Evolutionary conservation across 2,329 filamentous ascomycete species (phyloP), one percentile per base, ranked within the genome.

Genomic region (Hawksworthiomyces lignivorus): DNA sequence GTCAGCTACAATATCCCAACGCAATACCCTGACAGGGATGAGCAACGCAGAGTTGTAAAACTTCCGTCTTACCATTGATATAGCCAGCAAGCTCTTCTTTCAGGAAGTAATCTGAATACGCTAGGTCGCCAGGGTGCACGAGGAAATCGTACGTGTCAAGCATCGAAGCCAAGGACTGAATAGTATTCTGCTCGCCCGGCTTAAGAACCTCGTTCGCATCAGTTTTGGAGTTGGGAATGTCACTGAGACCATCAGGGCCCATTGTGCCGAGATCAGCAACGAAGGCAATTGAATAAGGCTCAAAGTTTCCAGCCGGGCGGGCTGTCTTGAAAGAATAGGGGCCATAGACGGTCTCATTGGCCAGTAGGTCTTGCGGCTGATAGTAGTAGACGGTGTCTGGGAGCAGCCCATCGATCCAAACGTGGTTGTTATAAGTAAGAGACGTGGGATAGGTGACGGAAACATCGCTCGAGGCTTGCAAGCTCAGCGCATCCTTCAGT

Each of bases 121-220:
- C 64, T 39, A 73, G 56, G 46, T 74, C 70, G 36, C 70, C 70
- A 19, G 69, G 68, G 52, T 74, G 70, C 69, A 68, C 72, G 20
- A 49, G 12, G 20, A 50, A 50, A 33, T 49, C 48, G 36, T 34
- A 48, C 14, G 24, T 20, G 36, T 38, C 47, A 17, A 36, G 14
- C 14, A 12, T 14, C 9, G 29, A 29, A 7, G 36, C 40, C 14
- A 49, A 40, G 12, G 47, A 44, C 7, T 41, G 21, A 19, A 49
- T 40, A 3, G 47, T 48, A 31, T 30, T 49, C 29, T 26, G 10
- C 43, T 48, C 48, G 30, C 39, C 39, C n/a, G 47, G 47, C 38
- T 14, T 12, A 4, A 49, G 41, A 3, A 46, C 11, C 27, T 45
- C 41, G 39, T 33, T 46, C 8, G 31, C 20, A 17, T 37, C 31